These are phyloP conservation scores for Tetrastigma voinierianum DNA, from an alignment of 164 flowering plant genomes.

Conservation along the genomic window DNA sequence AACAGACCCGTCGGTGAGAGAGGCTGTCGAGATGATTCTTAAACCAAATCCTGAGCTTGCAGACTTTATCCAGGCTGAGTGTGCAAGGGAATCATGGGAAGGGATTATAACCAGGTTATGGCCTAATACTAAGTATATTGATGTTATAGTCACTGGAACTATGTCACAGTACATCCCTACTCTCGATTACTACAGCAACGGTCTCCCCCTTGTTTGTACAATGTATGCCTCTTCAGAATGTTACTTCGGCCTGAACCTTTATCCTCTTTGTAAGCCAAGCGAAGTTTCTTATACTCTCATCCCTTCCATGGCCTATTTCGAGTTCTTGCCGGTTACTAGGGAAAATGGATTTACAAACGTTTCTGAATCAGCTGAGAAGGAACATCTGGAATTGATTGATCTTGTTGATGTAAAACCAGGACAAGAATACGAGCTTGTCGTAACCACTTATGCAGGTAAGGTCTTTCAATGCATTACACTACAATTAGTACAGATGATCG, in stretches of 20 bases:
- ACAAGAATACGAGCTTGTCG: slow-evolving; percentile 61
- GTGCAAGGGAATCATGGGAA: slow-evolving; percentile 45
- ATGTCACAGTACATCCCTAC: slow-evolving; percentile 73
- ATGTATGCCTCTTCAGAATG: slow-evolving; percentile 81
- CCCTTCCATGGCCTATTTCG: slow-evolving; percentile 75
- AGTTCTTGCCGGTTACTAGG: slow-evolving; percentile 53
- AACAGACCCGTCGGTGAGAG: slow-evolving; percentile 46
- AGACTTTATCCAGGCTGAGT: slow-evolving; percentile 37
- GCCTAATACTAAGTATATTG: slow-evolving; percentile 70
- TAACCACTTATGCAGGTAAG: slow-evolving; percentile 68
- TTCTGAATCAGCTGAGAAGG: not conserved
- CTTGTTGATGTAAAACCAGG: slow-evolving; percentile 61
- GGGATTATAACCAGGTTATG: slow-evolving; percentile 62
- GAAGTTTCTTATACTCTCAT: slow-evolving; percentile 65
- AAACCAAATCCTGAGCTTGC: slow-evolving; percentile 47
- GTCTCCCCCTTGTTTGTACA: slow-evolving; percentile 62
- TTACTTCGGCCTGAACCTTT: slow-evolving; percentile 63
- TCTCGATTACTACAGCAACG: slow-evolving; percentile 56
- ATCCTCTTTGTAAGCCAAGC: slow-evolving; percentile 55
- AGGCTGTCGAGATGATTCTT: slow-evolving; percentile 30
- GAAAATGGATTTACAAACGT: slow-evolving; percentile 12
- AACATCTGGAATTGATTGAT: slow-evolving; percentile 38
- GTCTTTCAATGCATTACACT: not conserved
- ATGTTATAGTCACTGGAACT: slow-evolving; percentile 73
- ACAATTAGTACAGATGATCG: no score